Evolutionary conservation across 768 basidiomycete genomes (phyloP), one percentile per base, ranked within the genome.

Genomic region (Mycena amicta): DNA sequence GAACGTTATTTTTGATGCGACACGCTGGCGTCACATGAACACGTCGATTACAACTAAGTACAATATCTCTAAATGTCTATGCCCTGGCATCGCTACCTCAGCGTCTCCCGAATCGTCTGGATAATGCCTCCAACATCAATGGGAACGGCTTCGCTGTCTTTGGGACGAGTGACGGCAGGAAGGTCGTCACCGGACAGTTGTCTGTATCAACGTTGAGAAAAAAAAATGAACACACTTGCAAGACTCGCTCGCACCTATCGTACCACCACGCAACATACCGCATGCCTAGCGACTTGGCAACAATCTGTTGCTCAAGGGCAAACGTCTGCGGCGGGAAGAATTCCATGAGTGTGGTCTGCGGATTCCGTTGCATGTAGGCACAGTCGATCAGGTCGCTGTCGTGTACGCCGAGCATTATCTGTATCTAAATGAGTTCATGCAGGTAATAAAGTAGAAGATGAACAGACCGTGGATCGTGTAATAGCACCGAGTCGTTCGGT

Each of bases 321-420:
- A 89, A 92, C 20, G 79, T 79, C n/a, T 81, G 82, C 2, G 80
- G 74, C 20, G 85, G 88, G 73, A 90, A 92, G 66, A 93, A 78
- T 72, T 95, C 92, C 75, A 93, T 83, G 31, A 93, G 76, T 3
- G 86, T 85, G 22, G 89, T 78, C 25, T 80, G 75, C 16, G 77
- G 65, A 25, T 83, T 81, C 4, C 81, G 82, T 57, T 81, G 83
- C 83, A 93, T 85, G 74, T 86, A 92, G 16, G 89, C 71, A 54
- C 83, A 71, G 67, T 93, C 90, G 62, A 89, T 76, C 27, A 92
- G 79, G 60, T 86, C 82, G 52, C 75, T 67, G 3, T 88, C 83
- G 63, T 85, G 75, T 18, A 84, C 80, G 37, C 88, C 85, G 33
- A 90, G 62, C 28, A 89, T 71, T 56, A 90, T 72, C 88, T 89